These are phyloP conservation scores for Kurtzmaniella quercitrusa DNA, from an alignment of 1,139 yeast genomes.

Conservation along the genomic window DNA sequence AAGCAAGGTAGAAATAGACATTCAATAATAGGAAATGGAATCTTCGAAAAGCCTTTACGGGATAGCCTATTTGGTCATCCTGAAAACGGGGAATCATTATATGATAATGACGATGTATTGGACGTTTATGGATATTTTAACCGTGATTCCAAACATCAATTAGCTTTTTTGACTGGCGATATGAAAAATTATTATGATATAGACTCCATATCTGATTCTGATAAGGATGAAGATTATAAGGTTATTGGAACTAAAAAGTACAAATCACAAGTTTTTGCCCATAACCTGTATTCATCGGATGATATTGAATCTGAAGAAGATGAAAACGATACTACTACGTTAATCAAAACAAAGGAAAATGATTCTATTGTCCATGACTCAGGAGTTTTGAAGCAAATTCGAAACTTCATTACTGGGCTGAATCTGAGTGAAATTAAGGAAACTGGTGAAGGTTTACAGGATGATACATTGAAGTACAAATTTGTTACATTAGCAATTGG, in stretches of 20 bases:
- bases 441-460: slow-evolving; percentile 11
- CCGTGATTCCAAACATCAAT: slow-evolving; percentile 24
- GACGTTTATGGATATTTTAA: slow-evolving; percentile 37
- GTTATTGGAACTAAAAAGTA: slow-evolving; percentile 24
- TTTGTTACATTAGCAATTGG: slow-evolving; percentile 44
- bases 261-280: slow-evolving; percentile 33
- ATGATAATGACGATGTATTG: slow-evolving; percentile 9
- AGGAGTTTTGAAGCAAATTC: slow-evolving; percentile 34
- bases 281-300: slow-evolving; percentile 12
- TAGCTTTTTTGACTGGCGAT: slow-evolving; percentile 29
- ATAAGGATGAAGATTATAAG: slow-evolving; percentile 6
- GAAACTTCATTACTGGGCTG: slow-evolving; percentile 24
- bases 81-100: slow-evolving; percentile 12
- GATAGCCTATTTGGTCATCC: slow-evolving; percentile 11
- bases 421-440: slow-evolving; percentile 17
- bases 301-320: slow-evolving; percentile 15
- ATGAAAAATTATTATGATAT: slow-evolving; percentile 19
- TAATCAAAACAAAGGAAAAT: slow-evolving; percentile 13
- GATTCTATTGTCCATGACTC: slow-evolving; percentile 14
- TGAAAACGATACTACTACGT: slow-evolving; percentile 6
- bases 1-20: slow-evolving; percentile 1
- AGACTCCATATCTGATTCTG: slow-evolving; percentile 12
- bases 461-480: slow-evolving; percentile 41
- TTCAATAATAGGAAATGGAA: slow-evolving; percentile 3
- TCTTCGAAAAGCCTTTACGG: slow-evolving; percentile 5